Evolutionary conservation across 2,329 filamentous ascomycete genomes (phyloP).

Genomic region (Penicillium crustosum): DNA sequence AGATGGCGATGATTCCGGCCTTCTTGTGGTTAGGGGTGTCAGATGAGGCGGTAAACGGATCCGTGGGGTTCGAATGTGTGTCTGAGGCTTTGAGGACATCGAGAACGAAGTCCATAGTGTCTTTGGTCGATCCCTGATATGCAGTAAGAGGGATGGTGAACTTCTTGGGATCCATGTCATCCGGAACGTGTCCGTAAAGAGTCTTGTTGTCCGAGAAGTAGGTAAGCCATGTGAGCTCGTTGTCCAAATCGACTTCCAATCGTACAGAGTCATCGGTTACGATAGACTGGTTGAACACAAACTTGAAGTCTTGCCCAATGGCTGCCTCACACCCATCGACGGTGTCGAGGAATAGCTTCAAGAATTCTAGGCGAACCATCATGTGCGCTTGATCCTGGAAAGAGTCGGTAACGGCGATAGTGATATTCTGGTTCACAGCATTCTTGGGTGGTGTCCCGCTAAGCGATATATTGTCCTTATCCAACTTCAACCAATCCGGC

Average conservation of each 20-base stretch:
- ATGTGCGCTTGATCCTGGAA: constrained; percentile 60
- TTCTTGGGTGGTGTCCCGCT: constrained; percentile 63
- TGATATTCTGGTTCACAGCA: constrained; percentile 62
- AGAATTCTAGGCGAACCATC: constrained; percentile 51
- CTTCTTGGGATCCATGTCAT: constrained; percentile 38
- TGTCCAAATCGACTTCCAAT: constrained; percentile 47
- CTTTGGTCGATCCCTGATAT: constrained; percentile 37
- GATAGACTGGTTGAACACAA: constrained; percentile 47
- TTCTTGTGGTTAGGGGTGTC: constrained; percentile 29
- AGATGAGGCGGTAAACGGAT: constrained; percentile 20
- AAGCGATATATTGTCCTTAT: constrained; percentile 61
- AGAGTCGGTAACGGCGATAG: constrained; percentile 59
- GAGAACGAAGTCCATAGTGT: constrained; percentile 49
- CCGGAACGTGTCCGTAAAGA: constrained; percentile 52
- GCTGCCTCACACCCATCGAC: constrained; percentile 50
- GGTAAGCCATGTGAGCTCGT: constrained; percentile 48
- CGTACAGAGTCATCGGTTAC: constrained; percentile 43
- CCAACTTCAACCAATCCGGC: constrained; percentile 69
- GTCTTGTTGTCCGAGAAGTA: constrained; percentile 48
- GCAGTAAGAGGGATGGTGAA: constrained; percentile 48
- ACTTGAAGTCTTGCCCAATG: constrained; percentile 51
- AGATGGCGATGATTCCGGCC: constrained; percentile 40
- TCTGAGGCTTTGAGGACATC: constrained; percentile 28
- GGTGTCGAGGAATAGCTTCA: constrained; percentile 45
- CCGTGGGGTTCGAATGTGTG: constrained; percentile 18